A percentile compares a stretch with the other conserved stretches of the same genome.
These are phyloP conservation scores for Xerocomellus dryophilus DNA, from an alignment of 768 basidiomycete genomes.

Conservation along the genomic window DNA sequence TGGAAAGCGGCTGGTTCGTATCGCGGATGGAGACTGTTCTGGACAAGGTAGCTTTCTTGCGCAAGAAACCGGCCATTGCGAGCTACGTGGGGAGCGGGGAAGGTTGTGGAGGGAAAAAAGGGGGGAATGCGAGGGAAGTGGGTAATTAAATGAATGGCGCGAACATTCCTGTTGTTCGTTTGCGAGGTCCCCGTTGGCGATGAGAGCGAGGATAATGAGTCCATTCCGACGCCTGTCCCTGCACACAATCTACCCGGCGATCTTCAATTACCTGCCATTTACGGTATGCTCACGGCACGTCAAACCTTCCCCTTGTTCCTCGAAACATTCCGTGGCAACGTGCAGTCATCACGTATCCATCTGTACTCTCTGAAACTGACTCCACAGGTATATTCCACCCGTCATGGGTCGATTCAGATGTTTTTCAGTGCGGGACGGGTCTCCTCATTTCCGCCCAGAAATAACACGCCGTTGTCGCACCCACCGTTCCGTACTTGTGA, in stretches of 20 bases:
- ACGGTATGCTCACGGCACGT: constrained; percentile 7
- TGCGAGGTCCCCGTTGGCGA: not conserved
- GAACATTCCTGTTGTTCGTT: constrained; percentile 3
- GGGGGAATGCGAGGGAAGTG: not conserved
- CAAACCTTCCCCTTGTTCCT: not conserved
- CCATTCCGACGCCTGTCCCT: constrained; percentile 7
- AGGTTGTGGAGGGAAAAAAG: not conserved
- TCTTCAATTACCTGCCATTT: constrained; percentile 20
- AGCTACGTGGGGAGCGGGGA: not conserved
- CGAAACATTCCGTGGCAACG: constrained; percentile 10
- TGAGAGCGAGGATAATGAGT: constrained; percentile 1
- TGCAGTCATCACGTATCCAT: not conserved
- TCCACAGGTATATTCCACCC: not conserved
- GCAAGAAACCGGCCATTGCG: constrained; percentile 54
- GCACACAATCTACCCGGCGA: constrained; percentile 14
- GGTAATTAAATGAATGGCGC: constrained; percentile 12
- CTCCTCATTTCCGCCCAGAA: constrained; percentile 17
- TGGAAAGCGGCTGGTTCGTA: not conserved
- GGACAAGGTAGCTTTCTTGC: constrained; percentile 41
- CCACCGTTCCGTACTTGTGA: constrained; percentile 4
- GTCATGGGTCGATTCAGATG: too few species aligned
- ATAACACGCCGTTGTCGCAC: constrained; percentile 15
- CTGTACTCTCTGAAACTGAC: not conserved
- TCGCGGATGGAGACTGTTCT: constrained; percentile 4
- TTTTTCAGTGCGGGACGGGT: not conserved